Evolutionary conservation across 1,284 basidiomycete genomes (phyloP).

Genomic region (Cryptococcus maquisensis): DNA sequence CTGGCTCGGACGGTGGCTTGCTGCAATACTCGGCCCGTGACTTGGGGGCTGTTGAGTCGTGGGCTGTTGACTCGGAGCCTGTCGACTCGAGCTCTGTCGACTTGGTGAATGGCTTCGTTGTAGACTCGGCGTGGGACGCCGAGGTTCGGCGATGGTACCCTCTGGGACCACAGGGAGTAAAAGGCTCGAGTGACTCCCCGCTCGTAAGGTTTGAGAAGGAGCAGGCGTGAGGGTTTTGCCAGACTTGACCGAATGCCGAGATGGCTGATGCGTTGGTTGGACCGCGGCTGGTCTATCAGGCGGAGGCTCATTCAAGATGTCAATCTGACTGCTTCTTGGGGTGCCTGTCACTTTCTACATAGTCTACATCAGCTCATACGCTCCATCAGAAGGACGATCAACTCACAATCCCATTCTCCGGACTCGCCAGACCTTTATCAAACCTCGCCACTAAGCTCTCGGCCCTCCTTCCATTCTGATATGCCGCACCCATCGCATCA

Average conservation of each 20-base stretch:
- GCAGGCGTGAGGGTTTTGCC: too few relatives aligned
- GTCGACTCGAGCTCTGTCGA: too few relatives aligned
- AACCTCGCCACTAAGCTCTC: slow-evolving; percentile 24
- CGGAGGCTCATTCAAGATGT: neutral
- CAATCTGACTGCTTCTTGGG: neutral
- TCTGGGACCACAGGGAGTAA: too few relatives aligned
- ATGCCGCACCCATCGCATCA: slow-evolving; percentile 1
- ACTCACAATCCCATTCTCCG: slow-evolving; percentile 19
- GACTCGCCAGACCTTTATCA: slow-evolving; percentile 23
- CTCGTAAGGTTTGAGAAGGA: too few relatives aligned
- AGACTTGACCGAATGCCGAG: neutral
- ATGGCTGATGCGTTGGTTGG: neutral
- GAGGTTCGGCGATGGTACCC: too few relatives aligned
- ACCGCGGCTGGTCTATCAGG: neutral
- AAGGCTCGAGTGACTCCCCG: too few relatives aligned
- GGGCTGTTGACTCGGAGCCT: too few relatives aligned
- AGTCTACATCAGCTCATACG: neutral
- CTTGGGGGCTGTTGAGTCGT: too few relatives aligned
- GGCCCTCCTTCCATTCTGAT: neutral
- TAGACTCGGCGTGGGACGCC: too few relatives aligned
- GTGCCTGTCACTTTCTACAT: neutral
- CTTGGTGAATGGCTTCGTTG: neutral
- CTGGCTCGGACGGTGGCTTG: neutral
- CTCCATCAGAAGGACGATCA: slow-evolving; percentile 1
- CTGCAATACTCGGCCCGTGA: neutral